These are phyloP conservation scores for Chaetomiaceae sp. DNA, from an alignment of 2,329 filamentous ascomycete species.

Conservation along the genomic window DNA sequence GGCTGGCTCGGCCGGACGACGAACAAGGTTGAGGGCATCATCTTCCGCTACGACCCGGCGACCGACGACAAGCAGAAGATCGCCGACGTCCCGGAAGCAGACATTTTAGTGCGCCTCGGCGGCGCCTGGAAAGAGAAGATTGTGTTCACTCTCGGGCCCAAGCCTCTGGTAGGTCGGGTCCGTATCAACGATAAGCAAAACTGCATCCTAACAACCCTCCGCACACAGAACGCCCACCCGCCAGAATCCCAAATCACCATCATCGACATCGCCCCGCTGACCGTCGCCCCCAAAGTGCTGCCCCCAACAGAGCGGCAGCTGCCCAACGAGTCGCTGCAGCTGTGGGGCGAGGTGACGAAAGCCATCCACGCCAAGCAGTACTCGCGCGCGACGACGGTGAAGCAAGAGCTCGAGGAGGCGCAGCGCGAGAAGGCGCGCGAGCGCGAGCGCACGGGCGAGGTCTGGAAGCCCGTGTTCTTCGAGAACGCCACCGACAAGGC, in stretches of 20 bases:
- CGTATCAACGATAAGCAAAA: too few species aligned
- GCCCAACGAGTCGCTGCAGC: conserved; percentile 78
- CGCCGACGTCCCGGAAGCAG: conserved; percentile 79
- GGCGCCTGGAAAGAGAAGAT: conserved; percentile 79
- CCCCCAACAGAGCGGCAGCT: conserved; percentile 75
- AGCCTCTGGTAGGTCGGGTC: conserved; percentile 59
- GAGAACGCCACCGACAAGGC: conserved; percentile 23
- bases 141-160: conserved; percentile 53
- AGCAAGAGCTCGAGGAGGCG: conserved; percentile 84
- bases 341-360: conserved; percentile 83
- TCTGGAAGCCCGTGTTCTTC: conserved; percentile 88
- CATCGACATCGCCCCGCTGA: conserved; percentile 81
- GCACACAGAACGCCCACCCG: conserved; percentile 38
- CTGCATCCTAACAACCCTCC: too few species aligned
- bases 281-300: conserved; percentile 69
- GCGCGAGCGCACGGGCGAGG: conserved; percentile 60
- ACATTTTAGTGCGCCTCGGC: conserved; percentile 73
- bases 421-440: conserved; percentile 81
- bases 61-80: conserved; percentile 75
- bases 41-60: conserved; percentile 84
- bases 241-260: conserved; percentile 63
- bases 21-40: conserved; percentile 83
- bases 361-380: conserved; percentile 82
- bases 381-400: conserved; percentile 74
- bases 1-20: conserved; percentile 89